A percentile compares a stretch with the other conserved stretches of the same genome.
Conservation (phyloP, 352 stramenopile genomes). For the Phytophthora vignae region DNA sequence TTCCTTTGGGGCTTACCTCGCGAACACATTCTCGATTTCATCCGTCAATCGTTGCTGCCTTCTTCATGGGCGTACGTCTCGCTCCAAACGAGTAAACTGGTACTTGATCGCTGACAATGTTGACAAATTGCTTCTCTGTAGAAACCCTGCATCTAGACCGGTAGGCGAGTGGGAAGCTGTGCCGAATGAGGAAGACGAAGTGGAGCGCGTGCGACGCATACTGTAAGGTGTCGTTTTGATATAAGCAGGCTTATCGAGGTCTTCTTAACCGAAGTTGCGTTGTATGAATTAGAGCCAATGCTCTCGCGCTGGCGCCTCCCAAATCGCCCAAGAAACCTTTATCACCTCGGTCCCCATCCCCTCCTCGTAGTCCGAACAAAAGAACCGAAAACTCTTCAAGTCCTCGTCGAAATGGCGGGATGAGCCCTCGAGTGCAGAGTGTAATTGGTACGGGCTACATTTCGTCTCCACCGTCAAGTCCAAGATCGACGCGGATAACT, state of each 20-base stretch:
- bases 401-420: slow-evolving; percentile 17
- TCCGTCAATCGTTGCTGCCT: slow-evolving; percentile 77
- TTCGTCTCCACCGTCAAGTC: slow-evolving; percentile 9
- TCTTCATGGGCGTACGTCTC: slow-evolving; percentile 60
- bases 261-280: not conserved
- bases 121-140: not conserved
- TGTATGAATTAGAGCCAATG: slow-evolving; percentile 21
- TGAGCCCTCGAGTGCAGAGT: slow-evolving; percentile 22
- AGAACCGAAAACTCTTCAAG: slow-evolving; percentile 5
- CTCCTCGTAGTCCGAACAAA: slow-evolving; percentile 24
- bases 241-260: too few species aligned
- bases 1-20: slow-evolving; percentile 70
- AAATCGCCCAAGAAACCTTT: slow-evolving; percentile 22
- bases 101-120: not conserved
- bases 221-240: slow-evolving; percentile 16
- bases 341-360: slow-evolving; percentile 28
- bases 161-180: slow-evolving; percentile 58
- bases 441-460: not conserved
- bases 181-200: slow-evolving; percentile 29
- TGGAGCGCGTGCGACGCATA: slow-evolving; percentile 12
- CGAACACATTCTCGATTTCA: slow-evolving; percentile 82
- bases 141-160: slow-evolving; percentile 39
- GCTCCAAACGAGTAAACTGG: not conserved
- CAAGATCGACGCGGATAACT: slow-evolving; percentile 14
- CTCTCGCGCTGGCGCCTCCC: slow-evolving; percentile 13